Evolutionary conservation across 2,329 filamentous ascomycete genomes (phyloP).

Genomic region (Cordyceps cicadae): DNA sequence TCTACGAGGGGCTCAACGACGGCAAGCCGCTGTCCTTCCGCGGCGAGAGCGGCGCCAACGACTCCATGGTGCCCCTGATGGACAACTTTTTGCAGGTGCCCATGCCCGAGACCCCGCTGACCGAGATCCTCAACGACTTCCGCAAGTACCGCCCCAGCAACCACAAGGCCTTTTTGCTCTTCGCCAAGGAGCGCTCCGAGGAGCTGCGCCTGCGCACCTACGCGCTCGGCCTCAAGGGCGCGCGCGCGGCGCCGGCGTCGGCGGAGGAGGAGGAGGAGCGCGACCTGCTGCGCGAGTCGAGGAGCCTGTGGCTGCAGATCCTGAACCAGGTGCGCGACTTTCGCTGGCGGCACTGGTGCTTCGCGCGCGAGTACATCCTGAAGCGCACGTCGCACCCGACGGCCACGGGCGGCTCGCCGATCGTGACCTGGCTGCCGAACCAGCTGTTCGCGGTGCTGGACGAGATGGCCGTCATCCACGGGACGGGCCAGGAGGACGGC

Average conservation of each 20-base stretch:
- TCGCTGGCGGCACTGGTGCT: conserved; percentile 79
- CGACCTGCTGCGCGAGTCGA: conserved; percentile 44
- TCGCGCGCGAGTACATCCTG: conserved; percentile 76
- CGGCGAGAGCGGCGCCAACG: conserved; percentile 88
- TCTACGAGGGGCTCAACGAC: conserved; percentile 77
- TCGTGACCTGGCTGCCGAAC: conserved; percentile 78
- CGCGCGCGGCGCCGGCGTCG: conserved; percentile 13
- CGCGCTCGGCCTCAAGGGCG: conserved; percentile 34
- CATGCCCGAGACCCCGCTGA: conserved; percentile 86
- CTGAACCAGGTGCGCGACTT: conserved; percentile 74
- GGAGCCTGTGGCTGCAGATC: conserved; percentile 53
- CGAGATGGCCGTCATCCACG: conserved; percentile 56
- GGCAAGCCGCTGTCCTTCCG: conserved; percentile 68
- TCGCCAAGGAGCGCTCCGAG: conserved; percentile 47
- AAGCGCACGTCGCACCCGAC: conserved; percentile 69
- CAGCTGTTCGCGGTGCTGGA: conserved; percentile 67
- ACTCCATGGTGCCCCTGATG: conserved; percentile 85
- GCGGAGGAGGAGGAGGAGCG: conserved; percentile 25
- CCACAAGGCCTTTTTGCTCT: conserved; percentile 75
- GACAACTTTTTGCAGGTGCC: conserved; percentile 79
- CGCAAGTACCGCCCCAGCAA: conserved; percentile 81
- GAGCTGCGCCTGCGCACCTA: conserved; percentile 50
- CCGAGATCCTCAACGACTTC: conserved; percentile 82
- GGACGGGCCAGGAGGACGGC: conserved; percentile 30
- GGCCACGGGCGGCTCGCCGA: conserved; percentile 72